Conservation (phyloP, 164 flowering plant genomes). For the Brasenia schreberi region DNA sequence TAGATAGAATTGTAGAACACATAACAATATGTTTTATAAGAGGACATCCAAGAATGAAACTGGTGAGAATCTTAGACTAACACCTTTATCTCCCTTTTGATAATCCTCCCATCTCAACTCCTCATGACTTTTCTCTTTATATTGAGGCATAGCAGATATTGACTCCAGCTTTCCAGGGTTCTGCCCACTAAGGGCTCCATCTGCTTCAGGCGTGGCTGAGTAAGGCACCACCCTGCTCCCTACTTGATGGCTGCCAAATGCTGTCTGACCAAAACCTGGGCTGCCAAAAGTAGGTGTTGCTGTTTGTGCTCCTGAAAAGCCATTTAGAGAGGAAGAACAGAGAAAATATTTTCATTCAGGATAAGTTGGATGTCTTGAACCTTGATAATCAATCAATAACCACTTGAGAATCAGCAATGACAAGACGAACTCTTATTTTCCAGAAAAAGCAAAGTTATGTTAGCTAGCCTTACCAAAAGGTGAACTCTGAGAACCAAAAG, state of each 20-base stretch:
- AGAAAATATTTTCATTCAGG: neutral
- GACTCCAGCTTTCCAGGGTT: slow-evolving; percentile 81
- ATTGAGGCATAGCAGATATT: slow-evolving; percentile 89
- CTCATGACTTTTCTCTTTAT: slow-evolving; percentile 93
- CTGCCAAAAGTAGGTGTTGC: slow-evolving; percentile 58
- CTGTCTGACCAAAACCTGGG: slow-evolving; percentile 48
- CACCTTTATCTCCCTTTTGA: slow-evolving; percentile 88
- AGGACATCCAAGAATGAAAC: neutral
- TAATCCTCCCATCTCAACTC: slow-evolving; percentile 99
- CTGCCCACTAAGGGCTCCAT: slow-evolving; percentile 32
- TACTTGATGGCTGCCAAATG: slow-evolving; percentile 62
- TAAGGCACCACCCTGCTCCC: slow-evolving; percentile 72
- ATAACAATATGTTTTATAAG: neutral
- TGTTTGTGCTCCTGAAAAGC: slow-evolving; percentile 50
- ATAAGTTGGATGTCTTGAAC: no score
- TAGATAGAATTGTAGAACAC: neutral
- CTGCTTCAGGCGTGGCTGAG: slow-evolving; percentile 56
- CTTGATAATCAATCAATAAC: neutral
- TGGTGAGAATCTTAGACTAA: neutral
- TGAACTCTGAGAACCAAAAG: slow-evolving; percentile 64
- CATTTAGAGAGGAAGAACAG: slow-evolving; percentile 1
- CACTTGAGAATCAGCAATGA: neutral
- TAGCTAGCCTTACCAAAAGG: slow-evolving; percentile 34
- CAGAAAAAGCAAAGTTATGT: no score
- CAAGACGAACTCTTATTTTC: neutral